Evolutionary conservation across 2,329 filamentous ascomycete species (phyloP), one percentile per base, ranked within the genome.

Genomic region (Trichoderma arundinaceum): DNA sequence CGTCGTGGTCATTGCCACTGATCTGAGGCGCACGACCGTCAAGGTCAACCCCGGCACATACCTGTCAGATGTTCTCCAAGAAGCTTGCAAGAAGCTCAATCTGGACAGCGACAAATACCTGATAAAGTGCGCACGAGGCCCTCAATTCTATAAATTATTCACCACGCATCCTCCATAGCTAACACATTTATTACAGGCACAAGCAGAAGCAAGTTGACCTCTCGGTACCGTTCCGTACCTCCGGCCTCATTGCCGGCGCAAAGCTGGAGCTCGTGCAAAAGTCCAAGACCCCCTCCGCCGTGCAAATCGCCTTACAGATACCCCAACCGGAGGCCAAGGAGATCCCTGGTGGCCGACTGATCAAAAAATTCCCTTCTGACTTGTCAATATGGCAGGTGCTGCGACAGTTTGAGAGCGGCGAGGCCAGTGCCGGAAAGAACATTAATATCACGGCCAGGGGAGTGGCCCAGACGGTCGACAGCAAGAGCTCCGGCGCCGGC

Each of bases 241-340:
- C 93, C 5, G 92, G 93, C 57, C 88, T 99, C 6, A 83, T 86
- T 12, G 86, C 92, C 43, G 95, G 95, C 68, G 94, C 95, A 66
- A 96, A 96, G 75, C 87, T 99, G 66, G 94, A 98, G 75, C 90
- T 99, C 57, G 90, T 97, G 22, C 89, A 92, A 74, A 89, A 90
- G 66, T 95, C 94, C 52, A 91, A 92, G 65, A 95, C 93, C 0
- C 90, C 94, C 0, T 90, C 92, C 1, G 90, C 90, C 54, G 90
- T 99, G 64, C 93, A 90, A 46, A 90, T 99, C 48, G 94, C 92
- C n/a, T 81, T 99, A 12, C 92, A 96, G 74, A 82, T 97, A 33
- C 92, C 92, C 3, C 84, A 89, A 41, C 86, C 88, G 22, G 90
- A 95, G 74, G 87, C 85, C 19, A 82, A 81, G 51, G 82, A 84